A percentile compares a stretch with the other conserved stretches of the same genome.
Conservation (phyloP, 805 yeast genomes). For the Metschnikowia proteae region DNA sequence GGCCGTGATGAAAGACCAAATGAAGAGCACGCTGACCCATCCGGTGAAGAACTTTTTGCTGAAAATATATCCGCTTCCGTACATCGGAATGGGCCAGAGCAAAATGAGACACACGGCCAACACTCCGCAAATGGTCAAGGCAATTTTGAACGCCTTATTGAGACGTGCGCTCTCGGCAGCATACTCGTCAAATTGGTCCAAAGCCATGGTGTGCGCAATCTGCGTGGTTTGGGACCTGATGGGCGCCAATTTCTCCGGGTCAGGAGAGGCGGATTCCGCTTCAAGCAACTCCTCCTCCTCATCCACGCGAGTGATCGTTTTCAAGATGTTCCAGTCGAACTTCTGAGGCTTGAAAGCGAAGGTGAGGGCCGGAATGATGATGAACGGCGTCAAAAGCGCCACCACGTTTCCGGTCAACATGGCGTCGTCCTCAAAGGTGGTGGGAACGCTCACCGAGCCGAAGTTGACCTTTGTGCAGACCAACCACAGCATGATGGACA, state of each 20-base stretch:
- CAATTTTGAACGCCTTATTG: slow-evolving; percentile 55
- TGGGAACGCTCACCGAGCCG: slow-evolving; percentile 32
- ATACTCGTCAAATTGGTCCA: slow-evolving; percentile 16
- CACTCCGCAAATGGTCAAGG: slow-evolving; percentile 55
- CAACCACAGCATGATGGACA: slow-evolving; percentile 64
- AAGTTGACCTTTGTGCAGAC: slow-evolving; percentile 32
- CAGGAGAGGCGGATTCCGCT: slow-evolving; percentile 28
- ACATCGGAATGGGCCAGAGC: slow-evolving; percentile 95
- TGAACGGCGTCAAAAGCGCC: slow-evolving; percentile 68
- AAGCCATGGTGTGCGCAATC: slow-evolving; percentile 38
- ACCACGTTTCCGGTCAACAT: slow-evolving; percentile 89
- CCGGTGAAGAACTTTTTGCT: slow-evolving; percentile 78
- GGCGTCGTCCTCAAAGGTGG: slow-evolving; percentile 79
- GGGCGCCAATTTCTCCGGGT: slow-evolving; percentile 29
- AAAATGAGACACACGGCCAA: slow-evolving; percentile 63
- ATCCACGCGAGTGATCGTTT: slow-evolving; percentile 60
- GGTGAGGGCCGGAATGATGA: slow-evolving; percentile 65
- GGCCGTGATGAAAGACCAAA: slow-evolving; percentile 73
- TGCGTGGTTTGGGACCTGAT: slow-evolving; percentile 37
- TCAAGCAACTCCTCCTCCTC: slow-evolving; percentile 61
- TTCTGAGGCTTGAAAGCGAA: slow-evolving; percentile 62
- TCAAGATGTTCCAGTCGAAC: slow-evolving; percentile 68
- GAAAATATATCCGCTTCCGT: slow-evolving; percentile 73
- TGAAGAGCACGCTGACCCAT: slow-evolving; percentile 78
- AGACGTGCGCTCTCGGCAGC: slow-evolving; percentile 53